phyloP scores from a whole-genome alignment of 208 protist genomes.

The Phytomonas serpens region DNA sequence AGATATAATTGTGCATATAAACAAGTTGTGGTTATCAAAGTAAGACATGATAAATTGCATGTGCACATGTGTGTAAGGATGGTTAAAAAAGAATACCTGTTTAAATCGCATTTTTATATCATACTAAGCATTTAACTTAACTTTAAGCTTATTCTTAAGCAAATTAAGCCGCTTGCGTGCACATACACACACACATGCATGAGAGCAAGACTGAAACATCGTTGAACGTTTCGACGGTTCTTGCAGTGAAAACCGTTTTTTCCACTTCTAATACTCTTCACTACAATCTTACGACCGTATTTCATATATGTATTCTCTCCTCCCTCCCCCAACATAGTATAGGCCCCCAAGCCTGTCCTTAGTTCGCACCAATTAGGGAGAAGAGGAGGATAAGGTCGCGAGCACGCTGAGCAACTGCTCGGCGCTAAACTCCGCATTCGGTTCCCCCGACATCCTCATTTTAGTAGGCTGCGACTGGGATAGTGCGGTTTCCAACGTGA shows the following conservation, averaged over 20 bases:
- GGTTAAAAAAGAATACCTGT: not conserved
- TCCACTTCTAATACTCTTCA: not conserved
- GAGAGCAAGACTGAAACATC: not conserved
- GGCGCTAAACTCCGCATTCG: not conserved
- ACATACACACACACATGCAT: slow-evolving; percentile 5
- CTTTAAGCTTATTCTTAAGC: not conserved
- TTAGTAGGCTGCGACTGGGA: not conserved
- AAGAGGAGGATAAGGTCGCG: not conserved
- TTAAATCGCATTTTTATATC: slow-evolving; percentile 1
- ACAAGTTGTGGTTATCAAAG: not conserved
- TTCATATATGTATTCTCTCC: not conserved
- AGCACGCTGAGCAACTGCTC: not conserved
- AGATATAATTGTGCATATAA: not conserved
- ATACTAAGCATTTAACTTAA: not conserved
- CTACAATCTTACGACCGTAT: not conserved
- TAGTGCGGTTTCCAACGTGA: not conserved
- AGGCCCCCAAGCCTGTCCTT: not conserved
- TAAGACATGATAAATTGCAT: not conserved
- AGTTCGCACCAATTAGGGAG: not conserved
- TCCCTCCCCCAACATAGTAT: not conserved
- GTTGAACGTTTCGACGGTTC: not conserved
- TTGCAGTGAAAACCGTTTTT: not conserved
- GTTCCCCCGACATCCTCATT: not conserved
- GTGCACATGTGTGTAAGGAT: not conserved
- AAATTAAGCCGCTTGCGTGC: slow-evolving; percentile 2